These are phyloP conservation scores for Platanus orientalis DNA, from an alignment of 164 flowering plant genomes.

Conservation along the genomic window DNA sequence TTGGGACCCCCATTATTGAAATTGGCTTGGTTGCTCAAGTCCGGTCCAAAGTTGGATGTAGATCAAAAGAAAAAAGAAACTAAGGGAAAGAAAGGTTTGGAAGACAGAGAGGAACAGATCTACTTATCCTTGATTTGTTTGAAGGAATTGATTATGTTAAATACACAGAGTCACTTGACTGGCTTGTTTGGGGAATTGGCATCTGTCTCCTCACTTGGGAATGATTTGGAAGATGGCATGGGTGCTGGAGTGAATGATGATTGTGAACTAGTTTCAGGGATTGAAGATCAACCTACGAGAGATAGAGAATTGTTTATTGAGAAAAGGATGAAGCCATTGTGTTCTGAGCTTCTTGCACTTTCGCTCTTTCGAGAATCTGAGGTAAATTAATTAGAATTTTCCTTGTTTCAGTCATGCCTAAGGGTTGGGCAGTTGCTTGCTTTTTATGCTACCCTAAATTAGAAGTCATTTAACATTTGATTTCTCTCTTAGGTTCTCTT, in stretches of 20 bases:
- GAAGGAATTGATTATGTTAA: conserved; percentile 46
- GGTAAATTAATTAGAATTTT: conserved; percentile 32
- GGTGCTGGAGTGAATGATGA: conserved; percentile 23
- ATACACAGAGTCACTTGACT: conserved; percentile 18
- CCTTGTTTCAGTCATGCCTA: not conserved
- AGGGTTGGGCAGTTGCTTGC: not conserved
- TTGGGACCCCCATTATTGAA: conserved; percentile 61
- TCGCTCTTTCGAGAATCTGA: conserved; percentile 48
- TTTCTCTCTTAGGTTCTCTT: conserved; percentile 46
- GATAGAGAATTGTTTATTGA: conserved; percentile 38
- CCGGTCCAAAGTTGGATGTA: conserved; percentile 19
- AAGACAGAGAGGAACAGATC: conserved; percentile 44
- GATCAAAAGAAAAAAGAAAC: conserved; percentile 39
- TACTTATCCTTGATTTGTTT: conserved; percentile 54
- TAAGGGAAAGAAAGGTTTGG: conserved; percentile 40
- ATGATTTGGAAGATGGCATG: conserved; percentile 9
- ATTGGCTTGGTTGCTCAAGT: conserved; percentile 48
- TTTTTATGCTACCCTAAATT: not conserved
- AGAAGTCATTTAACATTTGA: conserved; percentile 3
- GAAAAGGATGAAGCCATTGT: conserved; percentile 50
- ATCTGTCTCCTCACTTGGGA: conserved; percentile 26
- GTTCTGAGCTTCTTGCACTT: conserved; percentile 49
- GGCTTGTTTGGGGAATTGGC: conserved; percentile 49
- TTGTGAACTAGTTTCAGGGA: conserved; percentile 21
- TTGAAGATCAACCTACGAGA: conserved; percentile 34